Evolutionary conservation across 352 stramenopile species (phyloP), one percentile per base, ranked within the genome.

Genomic region (Albugo laibachii): DNA sequence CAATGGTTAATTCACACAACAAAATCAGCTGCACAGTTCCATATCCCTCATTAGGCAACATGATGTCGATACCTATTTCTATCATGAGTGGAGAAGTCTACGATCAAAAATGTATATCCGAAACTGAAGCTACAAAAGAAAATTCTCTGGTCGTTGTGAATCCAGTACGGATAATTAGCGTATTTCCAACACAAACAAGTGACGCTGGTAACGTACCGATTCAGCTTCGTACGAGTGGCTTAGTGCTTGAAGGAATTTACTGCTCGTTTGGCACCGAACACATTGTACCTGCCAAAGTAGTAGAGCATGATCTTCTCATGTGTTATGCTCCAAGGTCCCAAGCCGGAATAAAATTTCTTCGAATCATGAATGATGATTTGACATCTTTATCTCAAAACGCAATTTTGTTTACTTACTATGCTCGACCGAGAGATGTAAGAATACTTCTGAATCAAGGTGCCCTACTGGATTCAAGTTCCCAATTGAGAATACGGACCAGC

Each of bases 301-400:
- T 50, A 39, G 38, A 37, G 2, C 42, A 57, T 3, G 46, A 39
- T 27, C 16, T n/a, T 15, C 20, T 73, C 31, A 14, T 11, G 45
- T 79, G 66, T 34, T n/a, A 59, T 13, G 57, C 56, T 43, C 66
- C 66, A 48, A 34, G 56, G 1, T 48, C 61, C 15, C 8, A 37
- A 4, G 44, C 48, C 21, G 40, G 39, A 12, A 48, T 49, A 1
- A 42, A 62, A n/a, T 38, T 48, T 13, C 49, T 78, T 31, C 53
- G 52, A n/a, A 35, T 78, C 20, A 52, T 48, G 10, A 59, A 62
- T 19, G 31, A 43, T 8, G 47, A 48, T 5, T 15, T 18, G 24
- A 35, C 15, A 15, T 36, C 52, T 5, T 36, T 67, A 11, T 74
- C 65, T 24, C 53, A 66, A 47, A 79, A 79, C 15, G 54, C 58